Evolutionary conservation across 2,329 filamentous ascomycete genomes (phyloP).

Genomic region (Talaromyces sp.): DNA sequence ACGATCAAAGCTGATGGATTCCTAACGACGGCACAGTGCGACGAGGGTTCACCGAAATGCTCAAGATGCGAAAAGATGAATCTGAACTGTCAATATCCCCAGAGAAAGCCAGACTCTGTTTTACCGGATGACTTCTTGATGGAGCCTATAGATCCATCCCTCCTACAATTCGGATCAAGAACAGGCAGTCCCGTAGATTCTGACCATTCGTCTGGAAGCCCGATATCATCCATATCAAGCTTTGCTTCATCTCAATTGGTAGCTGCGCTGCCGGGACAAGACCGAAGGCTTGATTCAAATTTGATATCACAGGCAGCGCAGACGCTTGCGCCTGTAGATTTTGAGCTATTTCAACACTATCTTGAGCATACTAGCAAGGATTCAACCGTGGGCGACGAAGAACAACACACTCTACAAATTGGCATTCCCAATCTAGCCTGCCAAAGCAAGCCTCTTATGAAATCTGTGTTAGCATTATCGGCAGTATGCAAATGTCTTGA

Average conservation of each 20-base stretch:
- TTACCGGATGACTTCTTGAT: slow-evolving; percentile 14
- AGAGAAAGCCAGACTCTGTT: slow-evolving; percentile 3
- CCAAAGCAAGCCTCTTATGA: slow-evolving; percentile 40
- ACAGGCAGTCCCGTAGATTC: slow-evolving; percentile 14
- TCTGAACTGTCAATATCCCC: slow-evolving; percentile 30
- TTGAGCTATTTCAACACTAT: slow-evolving; percentile 43
- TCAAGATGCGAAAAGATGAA: slow-evolving; percentile 33
- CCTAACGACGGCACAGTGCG: slow-evolving; percentile 30
- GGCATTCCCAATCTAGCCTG: slow-evolving; percentile 46
- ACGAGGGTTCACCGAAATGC: slow-evolving; percentile 34
- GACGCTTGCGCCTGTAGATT: slow-evolving; percentile 28
- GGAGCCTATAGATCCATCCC: not conserved
- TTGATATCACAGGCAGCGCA: slow-evolving; percentile 6
- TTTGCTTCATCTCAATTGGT: not conserved
- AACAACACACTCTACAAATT: slow-evolving; percentile 42
- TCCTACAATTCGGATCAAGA: not conserved
- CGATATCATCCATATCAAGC: slow-evolving; percentile 4
- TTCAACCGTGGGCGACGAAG: slow-evolving; percentile 37
- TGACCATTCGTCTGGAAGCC: slow-evolving; percentile 6
- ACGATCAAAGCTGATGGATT: not conserved
- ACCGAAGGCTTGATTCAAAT: not conserved
- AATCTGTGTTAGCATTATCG: slow-evolving; percentile 42
- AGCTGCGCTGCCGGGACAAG: not conserved
- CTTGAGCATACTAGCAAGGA: slow-evolving; percentile 42
- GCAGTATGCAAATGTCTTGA: slow-evolving; percentile 35